Evolutionary conservation across 2,329 filamentous ascomycete genomes (phyloP).

Genomic region (Venturia pyrina): DNA sequence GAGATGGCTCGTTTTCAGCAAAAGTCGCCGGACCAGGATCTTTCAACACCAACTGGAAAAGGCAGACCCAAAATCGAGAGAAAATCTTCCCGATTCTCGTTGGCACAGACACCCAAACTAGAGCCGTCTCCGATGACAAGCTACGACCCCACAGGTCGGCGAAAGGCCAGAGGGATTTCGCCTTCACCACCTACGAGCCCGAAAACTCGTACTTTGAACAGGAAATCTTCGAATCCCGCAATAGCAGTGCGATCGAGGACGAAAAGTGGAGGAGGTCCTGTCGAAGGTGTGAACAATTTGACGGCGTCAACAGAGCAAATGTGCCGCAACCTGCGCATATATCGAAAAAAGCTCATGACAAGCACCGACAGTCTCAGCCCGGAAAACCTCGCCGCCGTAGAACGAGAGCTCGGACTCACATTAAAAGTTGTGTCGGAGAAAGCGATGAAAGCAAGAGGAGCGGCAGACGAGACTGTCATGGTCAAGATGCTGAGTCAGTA

Average conservation of each 20-base stretch:
- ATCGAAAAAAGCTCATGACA: conserved; percentile 46
- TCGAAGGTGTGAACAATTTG: conserved; percentile 18
- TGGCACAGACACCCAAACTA: conserved; percentile 35
- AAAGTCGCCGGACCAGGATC: conserved; percentile 34
- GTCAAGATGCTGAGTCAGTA: conserved; percentile 62
- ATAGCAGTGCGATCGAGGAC: conserved; percentile 39
- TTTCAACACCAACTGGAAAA: conserved; percentile 33
- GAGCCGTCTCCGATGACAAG: conserved; percentile 29
- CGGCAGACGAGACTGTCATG: conserved; percentile 33
- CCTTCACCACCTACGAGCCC: conserved; percentile 29
- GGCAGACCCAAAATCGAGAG: conserved; percentile 37
- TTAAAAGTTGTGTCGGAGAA: conserved; percentile 33
- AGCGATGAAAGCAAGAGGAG: conserved; percentile 25
- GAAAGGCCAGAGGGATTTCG: conserved; percentile 24
- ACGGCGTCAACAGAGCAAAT: conserved; percentile 47
- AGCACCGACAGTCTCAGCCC: conserved; percentile 35
- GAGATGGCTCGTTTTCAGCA: conserved; percentile 71
- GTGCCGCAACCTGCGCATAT: conserved; percentile 46
- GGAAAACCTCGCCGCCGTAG: conserved; percentile 43
- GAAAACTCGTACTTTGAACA: conserved; percentile 20
- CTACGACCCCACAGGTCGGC: background rate
- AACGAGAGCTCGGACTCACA: conserved; percentile 45
- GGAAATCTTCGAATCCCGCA: conserved; percentile 29
- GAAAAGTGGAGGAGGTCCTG: conserved; percentile 20
- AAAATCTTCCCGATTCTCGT: conserved; percentile 43